phyloP scores from a whole-genome alignment of 1,284 basidiomycete genomes.

The Ganoderma boninense region DNA sequence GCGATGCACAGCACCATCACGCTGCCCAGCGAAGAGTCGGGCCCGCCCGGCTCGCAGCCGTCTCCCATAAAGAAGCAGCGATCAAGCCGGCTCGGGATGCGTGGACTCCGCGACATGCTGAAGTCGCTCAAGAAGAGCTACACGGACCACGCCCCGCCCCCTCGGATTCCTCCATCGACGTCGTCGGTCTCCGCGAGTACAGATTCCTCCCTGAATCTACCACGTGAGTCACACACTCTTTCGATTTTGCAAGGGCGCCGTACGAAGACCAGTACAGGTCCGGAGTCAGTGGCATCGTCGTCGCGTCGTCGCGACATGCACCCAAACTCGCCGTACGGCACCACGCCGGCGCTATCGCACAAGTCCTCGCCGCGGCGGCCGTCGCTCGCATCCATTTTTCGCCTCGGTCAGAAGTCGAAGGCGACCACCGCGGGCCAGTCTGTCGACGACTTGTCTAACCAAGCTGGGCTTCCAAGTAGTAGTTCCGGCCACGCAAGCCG shows the following conservation, averaged over 20 bases:
- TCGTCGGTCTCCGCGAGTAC: constrained; percentile 61
- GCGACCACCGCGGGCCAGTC: constrained; percentile 27
- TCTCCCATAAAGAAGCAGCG: constrained; percentile 57
- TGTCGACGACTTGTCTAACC: constrained; percentile 30
- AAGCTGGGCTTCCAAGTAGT: constrained; percentile 35
- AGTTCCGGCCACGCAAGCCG: constrained; percentile 28
- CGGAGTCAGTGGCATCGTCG: constrained; percentile 56
- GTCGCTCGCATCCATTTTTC: constrained; percentile 79
- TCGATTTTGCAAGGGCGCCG: constrained; percentile 47
- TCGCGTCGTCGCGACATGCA: constrained; percentile 42
- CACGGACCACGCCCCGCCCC: constrained; percentile 36
- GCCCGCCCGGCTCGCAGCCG: constrained; percentile 24
- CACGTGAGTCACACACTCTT: constrained; percentile 45
- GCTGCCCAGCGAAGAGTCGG: constrained; percentile 71
- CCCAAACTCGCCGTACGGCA: constrained; percentile 48
- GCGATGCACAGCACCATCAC: constrained; percentile 77
- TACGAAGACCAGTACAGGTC: constrained; percentile 61
- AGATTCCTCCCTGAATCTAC: constrained; percentile 59
- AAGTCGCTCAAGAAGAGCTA: constrained; percentile 62
- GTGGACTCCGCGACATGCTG: constrained; percentile 77
- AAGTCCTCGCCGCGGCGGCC: constrained; percentile 74
- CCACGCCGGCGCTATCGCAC: constrained; percentile 46
- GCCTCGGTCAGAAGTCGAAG: constrained; percentile 67
- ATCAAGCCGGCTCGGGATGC: constrained; percentile 66
- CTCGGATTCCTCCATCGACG: constrained; percentile 49